These are phyloP conservation scores for Phytophthora colocasiae DNA, from an alignment of 352 stramenopile genomes.

Conservation along the genomic window DNA sequence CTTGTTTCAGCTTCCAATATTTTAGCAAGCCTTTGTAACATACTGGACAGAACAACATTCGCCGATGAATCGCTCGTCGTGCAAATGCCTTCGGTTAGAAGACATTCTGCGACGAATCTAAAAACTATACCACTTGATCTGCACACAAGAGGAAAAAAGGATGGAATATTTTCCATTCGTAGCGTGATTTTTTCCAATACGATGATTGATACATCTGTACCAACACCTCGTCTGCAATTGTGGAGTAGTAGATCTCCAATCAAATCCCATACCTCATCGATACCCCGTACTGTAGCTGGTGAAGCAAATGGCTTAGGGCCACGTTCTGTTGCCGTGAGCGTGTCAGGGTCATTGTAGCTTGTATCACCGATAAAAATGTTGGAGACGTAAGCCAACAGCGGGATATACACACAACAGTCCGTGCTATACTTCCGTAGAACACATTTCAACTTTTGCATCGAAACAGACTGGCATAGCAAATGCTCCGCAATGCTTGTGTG, in stretches of 20 bases:
- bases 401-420: conserved; percentile 60
- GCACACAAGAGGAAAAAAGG: conserved; percentile 65
- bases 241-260: conserved; percentile 59
- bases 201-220: conserved; percentile 44
- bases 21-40: conserved; percentile 24
- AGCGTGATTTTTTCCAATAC: conserved; percentile 61
- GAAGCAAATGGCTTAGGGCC: conserved; percentile 41
- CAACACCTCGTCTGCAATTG: conserved; percentile 49
- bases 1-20: conserved; percentile 14
- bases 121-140: conserved; percentile 59
- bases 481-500: conserved; percentile 58
- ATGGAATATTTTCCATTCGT: conserved; percentile 50
- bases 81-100: conserved; percentile 7
- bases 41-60: not conserved
- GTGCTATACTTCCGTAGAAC: conserved; percentile 53
- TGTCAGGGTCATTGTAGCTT: conserved; percentile 57
- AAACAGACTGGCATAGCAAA: conserved; percentile 37
- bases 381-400: conserved; percentile 68
- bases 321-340: conserved; percentile 7
- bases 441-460: conserved; percentile 52
- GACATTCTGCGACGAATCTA: conserved; percentile 45
- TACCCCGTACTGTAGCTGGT: conserved; percentile 33
- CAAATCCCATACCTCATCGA: conserved; percentile 74
- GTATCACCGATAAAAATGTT: conserved; percentile 66
- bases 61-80: not conserved